Base-by-base conservation (phyloP, 148 eudicot species). In the Fagopyrum tataricum region DNA sequence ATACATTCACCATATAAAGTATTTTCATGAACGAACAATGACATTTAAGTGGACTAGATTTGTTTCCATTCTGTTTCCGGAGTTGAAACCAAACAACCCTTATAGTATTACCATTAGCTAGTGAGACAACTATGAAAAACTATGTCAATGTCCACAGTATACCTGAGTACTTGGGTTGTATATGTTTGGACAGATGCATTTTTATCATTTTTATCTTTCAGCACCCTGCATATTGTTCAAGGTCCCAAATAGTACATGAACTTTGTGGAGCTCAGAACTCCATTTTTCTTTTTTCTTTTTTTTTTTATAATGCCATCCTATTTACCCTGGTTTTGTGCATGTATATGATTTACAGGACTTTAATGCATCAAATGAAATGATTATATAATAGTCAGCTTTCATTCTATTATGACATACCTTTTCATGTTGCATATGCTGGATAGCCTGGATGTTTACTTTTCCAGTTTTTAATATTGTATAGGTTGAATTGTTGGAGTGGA, bases 401-500 rank as follows among this genome's bases (percentile, higher is more conserved):
- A 66, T 20, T 41, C 44, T 12, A 10, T 9, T 13, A 12, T 37
- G 10, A 20, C 5, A 20, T 6, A 20, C 3, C 26, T 55, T 20
- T 17, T 55, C 7, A 55, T 18, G 17, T 52, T 8, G 7, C 21
- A 55, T 55, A 55, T 2, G 62, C 5, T 14, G 26, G 43, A 55
- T 55, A 55, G 0, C 26, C 5, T 14, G 26, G 43, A 2, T 66
- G 70, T n/a, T 66, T 66, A 13, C 18, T 66, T 66, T 66, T 39
- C 44, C 43, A 10, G 2, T 66, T 55, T 55, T 21, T 55, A 55
- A n/a, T 11, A 70, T 47, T 12, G 26, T 4, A 21, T 78, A 95
- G 99, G 76, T 95, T 73, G 78, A 77, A 71, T 83, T 88, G 79
- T 76, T 95, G 83, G 99, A 91, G 84, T 95, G 99, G 97, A 84